Evolutionary conservation across 345 rosid species (phyloP).

Genomic region (Eucalyptus cloeziana): DNA sequence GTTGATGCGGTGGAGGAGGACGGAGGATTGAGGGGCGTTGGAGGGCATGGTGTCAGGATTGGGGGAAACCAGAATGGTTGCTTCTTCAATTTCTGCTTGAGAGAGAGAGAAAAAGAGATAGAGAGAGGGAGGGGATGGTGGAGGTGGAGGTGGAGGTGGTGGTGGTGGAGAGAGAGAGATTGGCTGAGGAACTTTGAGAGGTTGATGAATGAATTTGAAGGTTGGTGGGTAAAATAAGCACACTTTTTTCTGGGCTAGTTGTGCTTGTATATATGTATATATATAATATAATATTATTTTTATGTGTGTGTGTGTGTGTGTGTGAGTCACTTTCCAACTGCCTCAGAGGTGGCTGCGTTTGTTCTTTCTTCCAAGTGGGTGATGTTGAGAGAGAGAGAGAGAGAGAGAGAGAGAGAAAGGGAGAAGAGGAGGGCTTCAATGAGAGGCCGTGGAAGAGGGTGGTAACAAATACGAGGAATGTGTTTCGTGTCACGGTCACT

Average conservation of each 20-base stretch:
- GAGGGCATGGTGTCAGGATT: not conserved
- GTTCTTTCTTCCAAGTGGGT: not conserved
- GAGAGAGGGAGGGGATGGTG: not conserved
- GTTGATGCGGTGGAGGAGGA: constrained; percentile 3
- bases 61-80: not conserved
- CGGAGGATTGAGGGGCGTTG: not conserved
- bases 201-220: not conserved
- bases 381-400: not conserved
- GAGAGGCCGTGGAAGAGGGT: not conserved
- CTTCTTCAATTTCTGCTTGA: not conserved
- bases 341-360: not conserved
- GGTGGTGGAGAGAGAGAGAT: not conserved
- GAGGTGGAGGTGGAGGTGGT: not conserved
- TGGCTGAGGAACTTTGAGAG: not conserved
- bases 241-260: not conserved
- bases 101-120: not conserved
- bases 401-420: not conserved
- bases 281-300: not conserved
- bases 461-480: not conserved
- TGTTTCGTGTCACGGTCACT: not conserved
- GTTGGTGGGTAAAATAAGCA: not conserved
- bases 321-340: not conserved
- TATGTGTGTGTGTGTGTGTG: not conserved
- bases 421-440: not conserved
- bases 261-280: not conserved